Evolutionary conservation across 2,329 filamentous ascomycete species (phyloP), one percentile per base, ranked within the genome.

Genomic region (Plenodomus tracheiphilus): DNA sequence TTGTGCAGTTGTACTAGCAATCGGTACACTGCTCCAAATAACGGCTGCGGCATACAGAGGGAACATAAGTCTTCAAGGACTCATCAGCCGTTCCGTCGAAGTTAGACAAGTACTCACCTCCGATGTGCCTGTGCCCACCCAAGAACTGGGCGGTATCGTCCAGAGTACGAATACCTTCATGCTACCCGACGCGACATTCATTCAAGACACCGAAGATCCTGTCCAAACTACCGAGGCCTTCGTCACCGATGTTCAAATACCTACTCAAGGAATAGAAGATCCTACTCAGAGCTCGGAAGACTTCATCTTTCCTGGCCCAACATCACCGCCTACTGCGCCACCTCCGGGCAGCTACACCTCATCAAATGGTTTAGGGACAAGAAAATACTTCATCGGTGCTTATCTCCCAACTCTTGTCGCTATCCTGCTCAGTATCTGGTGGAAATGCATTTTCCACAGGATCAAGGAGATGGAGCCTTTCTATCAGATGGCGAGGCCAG

Each of bases 401-500:
- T 52, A 52, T 35, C 16, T 49, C 8, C 49, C 49, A 20, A 52
- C 49, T n/a, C n/a, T n/a, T n/a, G n/a, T n/a, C n/a, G n/a, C n/a
- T n/a, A n/a, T n/a, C n/a, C n/a, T n/a, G n/a, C n/a, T n/a, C n/a
- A n/a, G n/a, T n/a, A n/a, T n/a, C n/a, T n/a, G n/a, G n/a, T n/a
- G n/a, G n/a, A n/a, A n/a, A n/a, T n/a, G n/a, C n/a, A n/a, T n/a
- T n/a, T n/a, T n/a, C n/a, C n/a, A n/a, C n/a, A n/a, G n/a, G n/a
- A n/a, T n/a, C n/a, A n/a, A n/a, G n/a, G n/a, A n/a, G n/a, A n/a
- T n/a, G n/a, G n/a, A n/a, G n/a, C n/a, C n/a, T n/a, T n/a, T n/a
- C n/a, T n/a, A n/a, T n/a, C n/a, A n/a, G n/a, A n/a, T n/a, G n/a
- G n/a, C n/a, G n/a, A n/a, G n/a, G n/a, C n/a, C n/a, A n/a, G n/a